Evolutionary conservation across 108 stramenopile genomes (phyloP), one percentile per base, ranked within the genome.

Genomic region (Epithemia pelagica): DNA sequence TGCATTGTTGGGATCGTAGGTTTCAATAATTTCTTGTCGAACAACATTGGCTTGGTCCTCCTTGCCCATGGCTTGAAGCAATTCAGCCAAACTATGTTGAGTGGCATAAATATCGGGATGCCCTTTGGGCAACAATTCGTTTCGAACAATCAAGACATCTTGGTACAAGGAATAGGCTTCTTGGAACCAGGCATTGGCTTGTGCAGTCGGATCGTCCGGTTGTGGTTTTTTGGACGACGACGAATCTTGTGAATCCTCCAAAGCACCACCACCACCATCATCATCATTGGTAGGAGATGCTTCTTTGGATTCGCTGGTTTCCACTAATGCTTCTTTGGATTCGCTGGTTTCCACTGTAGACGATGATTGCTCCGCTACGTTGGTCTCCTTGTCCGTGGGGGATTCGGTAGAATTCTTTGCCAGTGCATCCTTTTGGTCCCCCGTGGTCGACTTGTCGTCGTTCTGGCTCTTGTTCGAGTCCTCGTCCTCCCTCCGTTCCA

Each of bases 101-200:
- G 89, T 90, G 2, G 89, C 86, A 30, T 88, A 78, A 58, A 87
- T 65, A 55, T 94, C 89, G 30, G 89, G 92, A 78, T 94, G 92
- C 33, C 75, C 67, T 19, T 68, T 30, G 23, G 79, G 79, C 27
- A 85, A 70, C 28, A 90, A 74, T 27, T 78, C 64, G 15, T 65
- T 66, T 30, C 92, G 77, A 8, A 93, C 92, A 7, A 68, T 65
- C 33, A 86, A 65, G 30, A 79, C 84, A 27, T 77, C 68, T 67
- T 83, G 71, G 69, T 94, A 94, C 22, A 94, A 67, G 19, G 75
- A 59, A 32, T 82, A 66, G n/a, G 92, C 85, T 75, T 94, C 86
- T 46, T 74, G 29, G 58, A 90, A 66, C 26, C 59, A 54, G 59
- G 58, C 51, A 55, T 77, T 58, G 64, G 65, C 28, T 66, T 59